Evolutionary conservation across 176 grass and related monocot species (phyloP), one percentile per base, ranked within the genome.

Genomic region (Juncus effusus): DNA sequence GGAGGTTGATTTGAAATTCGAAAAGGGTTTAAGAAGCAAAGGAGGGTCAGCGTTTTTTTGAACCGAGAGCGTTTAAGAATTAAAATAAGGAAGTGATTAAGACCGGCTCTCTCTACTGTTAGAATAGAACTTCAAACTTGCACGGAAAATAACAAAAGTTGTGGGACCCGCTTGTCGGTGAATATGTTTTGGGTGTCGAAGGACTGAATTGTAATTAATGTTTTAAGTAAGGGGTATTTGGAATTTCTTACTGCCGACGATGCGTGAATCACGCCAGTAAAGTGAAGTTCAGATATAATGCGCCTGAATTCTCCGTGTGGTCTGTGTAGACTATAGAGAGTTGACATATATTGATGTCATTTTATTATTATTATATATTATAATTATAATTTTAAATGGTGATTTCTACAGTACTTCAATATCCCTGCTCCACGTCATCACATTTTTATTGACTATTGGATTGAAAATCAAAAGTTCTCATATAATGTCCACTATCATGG

Each of bases 21-120:
- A 13, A 54, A 38, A 47, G 15, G 39, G 51, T 47, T 47, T 47
- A 56, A 61, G 36, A 10, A 35, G 45, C 15, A 10, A 36, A 40
- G 36, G 2, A 42, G 42, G 68, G 67, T 59, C 67, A 71, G 68
- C 68, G 39, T n/a, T 36, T 38, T 69, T 69, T 69, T 49, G 38
- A 69, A 69, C 35, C 15, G 4, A 9, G 35, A 41, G 51, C 51
- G 51, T 41, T 69, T 69, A 12, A 39, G 54, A 38, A 51, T 49
- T 67, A 11, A 38, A 47, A 47, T 5, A 47, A 47, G 5, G 14
- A 55, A 69, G 49, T 39, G 54, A 39, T 16, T 69, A 2, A 36
- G 16, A 28, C 64, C 8, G n/a, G 49, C 37, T 68, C 11, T 38
- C 10, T 42, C 7, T 38, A 13, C 13, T 28, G 19, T 61, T 61